Conservation (phyloP, 192 early-diverging fungal species). For the Globomyces pollinis-pini region DNA sequence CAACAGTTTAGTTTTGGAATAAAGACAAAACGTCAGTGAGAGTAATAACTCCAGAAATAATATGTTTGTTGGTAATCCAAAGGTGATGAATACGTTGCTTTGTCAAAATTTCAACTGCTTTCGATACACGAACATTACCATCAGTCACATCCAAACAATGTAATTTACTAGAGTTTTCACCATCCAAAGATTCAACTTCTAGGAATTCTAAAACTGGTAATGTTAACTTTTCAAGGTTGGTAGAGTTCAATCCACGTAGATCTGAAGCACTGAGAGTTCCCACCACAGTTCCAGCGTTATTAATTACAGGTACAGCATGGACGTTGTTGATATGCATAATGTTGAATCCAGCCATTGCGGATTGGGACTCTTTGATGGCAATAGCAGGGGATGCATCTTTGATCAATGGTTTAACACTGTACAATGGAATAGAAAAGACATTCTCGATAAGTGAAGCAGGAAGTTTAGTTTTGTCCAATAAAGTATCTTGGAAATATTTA, state of each 20-base stretch:
- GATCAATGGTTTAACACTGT: not conserved
- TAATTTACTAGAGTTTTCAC: not conserved
- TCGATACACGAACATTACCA: not conserved
- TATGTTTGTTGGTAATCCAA: not conserved
- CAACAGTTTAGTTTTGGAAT: too few species aligned
- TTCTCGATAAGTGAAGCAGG: not conserved
- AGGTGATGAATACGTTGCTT: not conserved
- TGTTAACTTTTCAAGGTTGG: conserved; percentile 45
- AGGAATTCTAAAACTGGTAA: conserved; percentile 61
- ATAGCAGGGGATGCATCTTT: conserved; percentile 4
- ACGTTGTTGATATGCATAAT: conserved; percentile 37
- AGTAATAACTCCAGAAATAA: not conserved
- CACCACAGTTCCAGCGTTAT: conserved; percentile 43
- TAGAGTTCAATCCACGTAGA: conserved; percentile 57
- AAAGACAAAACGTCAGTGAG: conserved; percentile 1
- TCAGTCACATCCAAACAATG: not conserved
- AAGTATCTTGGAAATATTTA: conserved; percentile 2
- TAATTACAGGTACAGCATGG: conserved; percentile 57
- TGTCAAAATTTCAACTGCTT: not conserved
- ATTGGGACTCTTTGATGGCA: conserved; percentile 22
- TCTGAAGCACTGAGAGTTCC: conserved; percentile 64
- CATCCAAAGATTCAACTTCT: conserved; percentile 17
- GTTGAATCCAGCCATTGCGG: conserved; percentile 38
- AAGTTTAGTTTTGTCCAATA: not conserved
- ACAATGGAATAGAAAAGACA: not conserved